Base-by-base conservation (phyloP, 1,284 basidiomycete genomes). In the Meripilus lineatus region DNA sequence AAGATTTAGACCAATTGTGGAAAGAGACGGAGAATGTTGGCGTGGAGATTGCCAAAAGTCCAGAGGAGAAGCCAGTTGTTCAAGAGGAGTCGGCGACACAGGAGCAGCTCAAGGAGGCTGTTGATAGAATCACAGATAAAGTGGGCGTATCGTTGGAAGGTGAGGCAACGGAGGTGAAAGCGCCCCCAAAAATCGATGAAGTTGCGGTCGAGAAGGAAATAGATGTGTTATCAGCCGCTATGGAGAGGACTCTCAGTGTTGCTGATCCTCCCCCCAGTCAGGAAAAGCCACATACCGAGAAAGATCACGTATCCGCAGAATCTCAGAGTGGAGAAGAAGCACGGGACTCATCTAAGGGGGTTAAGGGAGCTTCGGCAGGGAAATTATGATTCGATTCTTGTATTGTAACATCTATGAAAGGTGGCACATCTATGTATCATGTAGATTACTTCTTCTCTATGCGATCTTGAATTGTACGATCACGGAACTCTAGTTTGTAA, bases 1-100 rank as follows among this genome's bases (percentile, higher is more conserved):
- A 78, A 4, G 82, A 86, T 38, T 65, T 89, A 23, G 66, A 74
- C 34, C 58, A 54, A 14, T 59, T 72, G 25, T 87, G 84, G 84
- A 69, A 64, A 14, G 70, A 66, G 50, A 83, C 81, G 13, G 58
- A 50, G 45, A 42, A 38, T 32, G 44, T 33, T 14, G 42, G 45
- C 7, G 42, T 28, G 17, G 28, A 47, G 21, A 20, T 22, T 3
- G 18, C 22, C 28, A 23, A n/a, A 15, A 37, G 24, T 32, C 32
- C 46, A 21, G 24, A 41, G 38, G 25, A 30, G 14, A 26, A 30
- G 20, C 18, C 15, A 18, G 41, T 8, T 32, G 38, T n/a, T n/a
- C n/a, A 50, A 17, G 50, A 53, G 18, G 30, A 43, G 33, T 28
- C 45, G n/a, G 36, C 30, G 4, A 44, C 46, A 25, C 30, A 43